Evolutionary conservation across 352 stramenopile genomes (phyloP).

Genomic region (Phytopythium oedochilum): DNA sequence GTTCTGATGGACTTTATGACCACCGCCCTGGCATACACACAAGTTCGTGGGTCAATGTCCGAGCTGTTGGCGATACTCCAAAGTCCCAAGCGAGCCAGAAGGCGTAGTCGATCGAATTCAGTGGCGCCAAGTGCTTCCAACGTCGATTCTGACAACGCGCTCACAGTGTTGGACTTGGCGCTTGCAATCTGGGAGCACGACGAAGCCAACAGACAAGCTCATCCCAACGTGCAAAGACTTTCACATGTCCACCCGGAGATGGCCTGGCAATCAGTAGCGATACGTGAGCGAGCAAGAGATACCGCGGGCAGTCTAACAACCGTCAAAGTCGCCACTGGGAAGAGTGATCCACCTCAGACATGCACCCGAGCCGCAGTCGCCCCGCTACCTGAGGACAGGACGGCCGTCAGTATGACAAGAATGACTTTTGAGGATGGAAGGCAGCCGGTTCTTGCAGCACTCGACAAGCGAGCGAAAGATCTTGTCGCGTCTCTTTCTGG

Average conservation of each 20-base stretch:
- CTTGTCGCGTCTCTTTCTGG: neutral
- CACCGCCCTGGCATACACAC: constrained; percentile 2
- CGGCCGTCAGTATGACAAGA: neutral
- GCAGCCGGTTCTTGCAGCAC: neutral
- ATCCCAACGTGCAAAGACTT: neutral
- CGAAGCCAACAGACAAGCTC: neutral
- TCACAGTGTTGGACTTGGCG: constrained; percentile 2
- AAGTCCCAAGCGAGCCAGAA: neutral
- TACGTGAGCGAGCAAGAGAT: neutral
- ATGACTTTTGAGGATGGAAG: neutral
- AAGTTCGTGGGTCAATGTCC: constrained; percentile 1
- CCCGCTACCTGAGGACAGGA: too few species aligned
- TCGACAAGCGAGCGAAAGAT: neutral
- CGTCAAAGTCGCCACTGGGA: neutral
- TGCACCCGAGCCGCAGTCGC: too few species aligned
- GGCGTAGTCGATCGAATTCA: neutral
- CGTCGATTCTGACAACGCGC: neutral
- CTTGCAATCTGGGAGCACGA: constrained; percentile 15
- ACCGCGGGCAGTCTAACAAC: neutral
- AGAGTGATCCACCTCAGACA: too few species aligned
- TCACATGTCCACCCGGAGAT: neutral
- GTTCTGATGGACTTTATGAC: constrained; percentile 15
- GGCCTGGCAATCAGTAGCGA: too few species aligned
- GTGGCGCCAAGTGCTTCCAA: neutral
- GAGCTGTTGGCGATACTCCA: neutral